These are phyloP conservation scores for Fusarium equiseti DNA, from an alignment of 2,329 filamentous ascomycete species.

Conservation along the genomic window DNA sequence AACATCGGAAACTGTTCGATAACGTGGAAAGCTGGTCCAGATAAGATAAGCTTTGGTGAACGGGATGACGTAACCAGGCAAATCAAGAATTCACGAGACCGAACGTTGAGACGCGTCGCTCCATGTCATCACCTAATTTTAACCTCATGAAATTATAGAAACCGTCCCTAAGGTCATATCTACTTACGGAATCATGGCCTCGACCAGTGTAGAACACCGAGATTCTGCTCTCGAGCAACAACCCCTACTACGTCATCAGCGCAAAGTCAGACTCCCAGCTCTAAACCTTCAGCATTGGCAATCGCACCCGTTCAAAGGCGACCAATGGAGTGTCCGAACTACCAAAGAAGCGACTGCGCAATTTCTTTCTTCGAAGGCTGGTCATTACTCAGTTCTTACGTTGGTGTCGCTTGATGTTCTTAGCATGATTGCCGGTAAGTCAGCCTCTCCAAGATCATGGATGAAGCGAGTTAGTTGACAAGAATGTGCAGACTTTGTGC, in stretches of 20 bases:
- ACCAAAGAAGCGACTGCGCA: conserved; percentile 2
- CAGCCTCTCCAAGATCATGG: rapidly evolving
- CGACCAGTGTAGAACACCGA: rapidly evolving
- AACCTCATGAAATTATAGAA: not conserved
- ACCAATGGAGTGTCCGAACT: not conserved
- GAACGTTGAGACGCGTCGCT: not conserved
- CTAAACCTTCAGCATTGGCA: conserved; percentile 24
- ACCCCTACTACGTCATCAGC: not conserved
- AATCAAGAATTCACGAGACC: not conserved
- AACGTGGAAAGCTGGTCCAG: not conserved
- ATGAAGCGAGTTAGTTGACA: rapidly evolving
- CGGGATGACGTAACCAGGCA: not conserved
- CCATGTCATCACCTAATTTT: not conserved
- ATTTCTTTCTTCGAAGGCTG: conserved; percentile 5
- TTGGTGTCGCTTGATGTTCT: conserved; percentile 22
- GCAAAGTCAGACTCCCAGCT: not conserved
- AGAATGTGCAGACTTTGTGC: not conserved
- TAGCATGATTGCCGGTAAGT: conserved; percentile 22
- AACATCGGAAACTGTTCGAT: not conserved
- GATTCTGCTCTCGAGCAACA: not conserved
- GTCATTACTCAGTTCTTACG: conserved; percentile 8
- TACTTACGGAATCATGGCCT: not conserved
- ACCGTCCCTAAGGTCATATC: not conserved
- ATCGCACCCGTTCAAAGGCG: not conserved
- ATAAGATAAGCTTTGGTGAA: not conserved